Evolutionary conservation across 106 monocot species (phyloP).

Genomic region (Platanthera guangdongensis): DNA sequence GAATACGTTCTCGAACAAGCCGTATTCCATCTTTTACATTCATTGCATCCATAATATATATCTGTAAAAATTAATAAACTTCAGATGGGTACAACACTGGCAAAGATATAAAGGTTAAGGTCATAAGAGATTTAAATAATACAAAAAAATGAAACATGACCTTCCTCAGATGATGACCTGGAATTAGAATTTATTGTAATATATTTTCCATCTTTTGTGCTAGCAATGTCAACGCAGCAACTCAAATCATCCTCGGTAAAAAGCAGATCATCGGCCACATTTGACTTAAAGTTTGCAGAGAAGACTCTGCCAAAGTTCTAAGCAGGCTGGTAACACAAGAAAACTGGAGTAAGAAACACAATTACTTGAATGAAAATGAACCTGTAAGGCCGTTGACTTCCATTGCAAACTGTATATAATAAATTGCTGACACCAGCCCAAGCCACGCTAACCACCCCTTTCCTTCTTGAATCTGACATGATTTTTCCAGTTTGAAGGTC

Average conservation of each 20-base stretch:
- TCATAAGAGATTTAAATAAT: not conserved
- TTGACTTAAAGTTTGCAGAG: conserved; percentile 45
- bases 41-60: conserved; percentile 62
- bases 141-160: conserved; percentile 31
- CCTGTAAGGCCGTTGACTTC: conserved; percentile 79
- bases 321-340: conserved; percentile 8
- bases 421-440: conserved; percentile 61
- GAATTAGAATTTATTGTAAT: conserved; percentile 95
- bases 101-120: not conserved
- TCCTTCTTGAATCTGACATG: conserved; percentile 28
- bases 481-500: conserved; percentile 49
- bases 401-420: conserved; percentile 77
- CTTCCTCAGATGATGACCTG: conserved; percentile 93
- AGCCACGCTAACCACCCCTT: conserved; percentile 74
- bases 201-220: conserved; percentile 88
- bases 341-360: not conserved
- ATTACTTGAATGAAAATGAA: not conserved
- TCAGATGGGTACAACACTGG: conserved; percentile 4
- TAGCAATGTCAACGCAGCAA: conserved; percentile 83
- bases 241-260: conserved; percentile 61
- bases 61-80: conserved; percentile 41
- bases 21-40: conserved; percentile 45
- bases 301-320: conserved; percentile 42
- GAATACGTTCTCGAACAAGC: conserved; percentile 48
- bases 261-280: conserved; percentile 36